Conservation (phyloP, 345 rosid genomes). For the Salix dunnii region DNA sequence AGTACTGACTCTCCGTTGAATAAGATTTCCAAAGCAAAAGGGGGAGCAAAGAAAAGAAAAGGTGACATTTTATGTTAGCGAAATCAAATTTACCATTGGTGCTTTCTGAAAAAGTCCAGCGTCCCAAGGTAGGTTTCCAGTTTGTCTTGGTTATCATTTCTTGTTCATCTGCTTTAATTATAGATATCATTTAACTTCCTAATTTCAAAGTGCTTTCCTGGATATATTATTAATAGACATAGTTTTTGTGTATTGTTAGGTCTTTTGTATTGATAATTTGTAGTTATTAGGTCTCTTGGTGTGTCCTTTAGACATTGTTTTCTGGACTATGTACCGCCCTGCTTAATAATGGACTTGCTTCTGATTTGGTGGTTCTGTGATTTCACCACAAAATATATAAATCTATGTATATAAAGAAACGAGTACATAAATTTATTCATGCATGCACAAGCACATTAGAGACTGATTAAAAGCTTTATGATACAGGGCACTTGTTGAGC, state of each 20-base stretch:
- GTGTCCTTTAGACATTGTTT: neutral
- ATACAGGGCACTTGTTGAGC: slow-evolving; percentile 92
- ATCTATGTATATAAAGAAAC: neutral
- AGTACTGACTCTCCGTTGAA: slow-evolving; percentile 17
- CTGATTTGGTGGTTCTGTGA: neutral
- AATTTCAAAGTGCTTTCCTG: neutral
- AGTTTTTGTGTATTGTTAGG: neutral
- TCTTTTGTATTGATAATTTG: neutral
- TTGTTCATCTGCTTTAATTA: neutral
- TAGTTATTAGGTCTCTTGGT: neutral
- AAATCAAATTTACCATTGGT: slow-evolving; percentile 72
- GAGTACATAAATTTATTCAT: neutral
- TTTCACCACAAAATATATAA: neutral
- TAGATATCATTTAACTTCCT: neutral
- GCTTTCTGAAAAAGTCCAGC: slow-evolving; percentile 85
- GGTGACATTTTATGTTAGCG: slow-evolving; percentile 23
- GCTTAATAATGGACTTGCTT: neutral
- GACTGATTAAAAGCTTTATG: slow-evolving; percentile 17
- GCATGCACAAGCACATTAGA: neutral
- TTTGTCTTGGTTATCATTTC: slow-evolving; percentile 13
- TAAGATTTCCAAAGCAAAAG: slow-evolving; percentile 26
- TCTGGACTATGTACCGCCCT: neutral
- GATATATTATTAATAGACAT: neutral
- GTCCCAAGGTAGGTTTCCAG: slow-evolving; percentile 60
- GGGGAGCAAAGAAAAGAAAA: slow-evolving; percentile 38